These are phyloP conservation scores for Marasmius fiardii DNA, from an alignment of 1,284 basidiomycete species.

Conservation along the genomic window DNA sequence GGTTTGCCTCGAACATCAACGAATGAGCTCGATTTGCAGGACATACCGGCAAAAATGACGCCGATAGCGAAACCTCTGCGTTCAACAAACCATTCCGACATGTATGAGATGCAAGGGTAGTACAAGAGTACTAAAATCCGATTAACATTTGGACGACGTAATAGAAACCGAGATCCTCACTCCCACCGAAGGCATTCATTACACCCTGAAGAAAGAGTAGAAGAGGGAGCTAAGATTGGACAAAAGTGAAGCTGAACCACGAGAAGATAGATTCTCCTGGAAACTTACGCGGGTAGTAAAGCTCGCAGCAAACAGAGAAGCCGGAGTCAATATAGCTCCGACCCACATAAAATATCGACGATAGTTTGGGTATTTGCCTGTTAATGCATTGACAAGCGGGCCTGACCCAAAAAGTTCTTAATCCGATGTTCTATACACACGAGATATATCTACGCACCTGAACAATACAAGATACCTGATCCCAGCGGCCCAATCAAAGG, in stretches of 20 bases:
- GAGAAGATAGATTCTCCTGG: too few species aligned
- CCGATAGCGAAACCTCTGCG: constrained; percentile 39
- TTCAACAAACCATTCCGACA: constrained; percentile 41
- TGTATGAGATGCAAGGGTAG: constrained; percentile 31
- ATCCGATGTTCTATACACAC: neutral
- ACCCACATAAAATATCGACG: constrained; percentile 27
- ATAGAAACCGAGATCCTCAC: constrained; percentile 19
- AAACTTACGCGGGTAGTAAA: constrained; percentile 26
- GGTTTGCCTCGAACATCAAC: neutral
- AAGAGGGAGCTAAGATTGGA: neutral
- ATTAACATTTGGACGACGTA: neutral
- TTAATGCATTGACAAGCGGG: constrained; percentile 23
- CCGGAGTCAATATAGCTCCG: constrained; percentile 26
- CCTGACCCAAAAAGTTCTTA: constrained; percentile 12
- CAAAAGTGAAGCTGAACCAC: too few species aligned
- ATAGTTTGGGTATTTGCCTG: constrained; percentile 27
- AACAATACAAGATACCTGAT: constrained; percentile 32
- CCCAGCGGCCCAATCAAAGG: constrained; percentile 30
- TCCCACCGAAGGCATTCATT: constrained; percentile 34
- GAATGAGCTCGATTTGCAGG: neutral
- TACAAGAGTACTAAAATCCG: constrained; percentile 29
- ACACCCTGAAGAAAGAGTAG: constrained; percentile 36
- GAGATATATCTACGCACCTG: constrained; percentile 22
- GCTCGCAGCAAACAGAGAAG: constrained; percentile 31
- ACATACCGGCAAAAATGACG: constrained; percentile 35